Percentiles rank a stretch among this genome's conserved stretches.
Conservation (phyloP, 495 filamentous ascomycete genomes). For the Aspergillus hancockii region DNA sequence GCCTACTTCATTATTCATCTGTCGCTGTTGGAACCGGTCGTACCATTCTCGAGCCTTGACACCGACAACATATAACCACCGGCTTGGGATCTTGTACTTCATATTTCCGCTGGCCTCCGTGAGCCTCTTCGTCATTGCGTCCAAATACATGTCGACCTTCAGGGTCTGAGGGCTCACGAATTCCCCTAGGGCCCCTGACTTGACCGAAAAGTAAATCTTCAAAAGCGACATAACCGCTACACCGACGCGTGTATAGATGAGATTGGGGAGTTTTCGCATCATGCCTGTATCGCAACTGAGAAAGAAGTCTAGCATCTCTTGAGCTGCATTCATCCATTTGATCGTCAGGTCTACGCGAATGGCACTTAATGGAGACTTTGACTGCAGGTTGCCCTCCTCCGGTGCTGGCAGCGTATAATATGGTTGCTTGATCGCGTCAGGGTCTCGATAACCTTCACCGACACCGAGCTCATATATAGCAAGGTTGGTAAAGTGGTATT, state of each 20-base stretch:
- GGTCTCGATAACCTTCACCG: conserved; percentile 52
- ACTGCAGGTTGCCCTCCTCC: conserved; percentile 28
- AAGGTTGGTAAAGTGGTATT: conserved; percentile 48
- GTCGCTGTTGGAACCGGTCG: conserved; percentile 33
- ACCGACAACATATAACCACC: conserved; percentile 40
- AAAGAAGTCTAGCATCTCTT: conserved; percentile 49
- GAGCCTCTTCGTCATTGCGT: conserved; percentile 38
- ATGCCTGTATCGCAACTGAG: conserved; percentile 39
- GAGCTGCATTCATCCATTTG: conserved; percentile 51
- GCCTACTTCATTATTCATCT: conserved; percentile 12
- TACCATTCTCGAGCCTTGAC: conserved; percentile 41
- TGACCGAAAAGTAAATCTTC: conserved; percentile 52
- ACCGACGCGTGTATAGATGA: conserved; percentile 46
- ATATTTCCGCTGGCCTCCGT: conserved; percentile 39
- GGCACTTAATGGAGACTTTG: conserved; percentile 34
- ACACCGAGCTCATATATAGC: conserved; percentile 53
- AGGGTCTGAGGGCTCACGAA: conserved; percentile 43
- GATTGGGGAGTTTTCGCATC: conserved; percentile 47
- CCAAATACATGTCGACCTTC: conserved; percentile 48
- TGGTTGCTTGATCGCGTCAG: conserved; percentile 41
- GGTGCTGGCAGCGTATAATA: conserved; percentile 43
- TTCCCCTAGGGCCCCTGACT: conserved; percentile 43
- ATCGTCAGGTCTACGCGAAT: conserved; percentile 51
- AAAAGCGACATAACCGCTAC: conserved; percentile 48
- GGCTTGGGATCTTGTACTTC: conserved; percentile 40